Evolutionary conservation across 306 rosid species (phyloP), one percentile per base, ranked within the genome.

Genomic region (Vicia sativa): DNA sequence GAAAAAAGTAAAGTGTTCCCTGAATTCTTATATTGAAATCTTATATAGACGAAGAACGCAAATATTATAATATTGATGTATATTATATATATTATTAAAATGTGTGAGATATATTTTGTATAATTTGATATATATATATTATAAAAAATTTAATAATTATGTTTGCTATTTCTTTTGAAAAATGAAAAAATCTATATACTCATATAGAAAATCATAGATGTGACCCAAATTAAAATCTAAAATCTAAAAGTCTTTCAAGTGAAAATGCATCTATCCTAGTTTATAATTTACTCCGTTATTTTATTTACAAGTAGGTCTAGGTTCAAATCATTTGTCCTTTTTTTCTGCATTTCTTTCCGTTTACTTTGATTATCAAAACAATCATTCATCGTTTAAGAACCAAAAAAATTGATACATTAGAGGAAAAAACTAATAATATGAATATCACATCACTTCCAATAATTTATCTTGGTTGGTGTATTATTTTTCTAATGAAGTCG

Each of bases 191-290:
- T n/a, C n/a, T n/a, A n/a, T n/a, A n/a, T n/a, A n/a, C n/a, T n/a
- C n/a, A n/a, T n/a, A 52, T 63, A 38, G 67, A 46, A 72, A 77
- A 70, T 70, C 71, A 43, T 39, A 76, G 66, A 34, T 14, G 45
- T 52, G 49, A 76, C 71, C 67, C 43, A 54, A 70, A 37, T 11
- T 71, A 70, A 62, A 72, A 59, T 59, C 74, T 56, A 68, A 77
- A 71, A 44, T 62, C n/a, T 55, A 54, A 66, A 35, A 48, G 43
- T 8, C 44, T 59, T 66, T 78, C 8, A n/a, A 19, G 65, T 59
- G 74, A 4, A 72, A 35, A 77, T 71, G 62, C 34, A 46, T 28
- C 15, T 71, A 73, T 64, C 72, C 74, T 55, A 25, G 11, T 31
- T 70, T 29, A 45, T 56, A 29, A 38, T 63, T 35, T 63, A 56